These are phyloP conservation scores for Ocimum tenuiflorum DNA, from an alignment of 257 asterid species.

Conservation along the genomic window DNA sequence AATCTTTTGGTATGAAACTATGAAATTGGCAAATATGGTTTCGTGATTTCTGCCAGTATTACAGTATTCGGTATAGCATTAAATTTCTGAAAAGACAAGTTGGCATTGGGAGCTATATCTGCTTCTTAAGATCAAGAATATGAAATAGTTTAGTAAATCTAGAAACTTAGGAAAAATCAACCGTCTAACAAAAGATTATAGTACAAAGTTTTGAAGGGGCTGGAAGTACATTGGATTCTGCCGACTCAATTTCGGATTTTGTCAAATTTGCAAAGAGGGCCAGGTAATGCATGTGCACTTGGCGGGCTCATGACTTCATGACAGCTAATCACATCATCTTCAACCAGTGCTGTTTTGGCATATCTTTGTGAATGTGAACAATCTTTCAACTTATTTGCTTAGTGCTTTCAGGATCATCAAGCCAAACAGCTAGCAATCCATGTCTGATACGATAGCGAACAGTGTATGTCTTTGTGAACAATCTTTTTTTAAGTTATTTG, in stretches of 20 bases:
- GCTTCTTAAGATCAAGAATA: constrained; percentile 12
- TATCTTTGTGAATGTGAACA: no score
- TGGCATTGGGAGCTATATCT: not conserved
- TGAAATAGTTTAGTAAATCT: not conserved
- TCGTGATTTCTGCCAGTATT: not conserved
- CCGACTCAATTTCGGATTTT: no score
- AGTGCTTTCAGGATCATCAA: not conserved
- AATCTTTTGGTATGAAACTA: no score
- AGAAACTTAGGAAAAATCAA: not conserved
- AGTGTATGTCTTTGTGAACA: no score
- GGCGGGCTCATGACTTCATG: not conserved
- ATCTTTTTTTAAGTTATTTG: no score
- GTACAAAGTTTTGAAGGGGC: not conserved
- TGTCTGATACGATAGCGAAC: not conserved
- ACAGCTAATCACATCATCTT: not conserved
- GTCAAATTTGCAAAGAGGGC: no score
- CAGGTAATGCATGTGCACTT: no score
- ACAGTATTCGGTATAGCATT: not conserved
- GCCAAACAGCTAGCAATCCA: not conserved
- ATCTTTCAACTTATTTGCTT: not conserved
- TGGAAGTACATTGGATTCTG: not conserved
- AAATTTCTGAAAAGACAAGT: constrained; percentile 3
- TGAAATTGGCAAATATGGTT: no score
- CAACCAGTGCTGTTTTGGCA: not conserved
- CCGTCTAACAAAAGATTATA: not conserved